These are phyloP conservation scores for Mesembryanthemum crystallinum DNA, from an alignment of 148 eudicot species.

Conservation along the genomic window DNA sequence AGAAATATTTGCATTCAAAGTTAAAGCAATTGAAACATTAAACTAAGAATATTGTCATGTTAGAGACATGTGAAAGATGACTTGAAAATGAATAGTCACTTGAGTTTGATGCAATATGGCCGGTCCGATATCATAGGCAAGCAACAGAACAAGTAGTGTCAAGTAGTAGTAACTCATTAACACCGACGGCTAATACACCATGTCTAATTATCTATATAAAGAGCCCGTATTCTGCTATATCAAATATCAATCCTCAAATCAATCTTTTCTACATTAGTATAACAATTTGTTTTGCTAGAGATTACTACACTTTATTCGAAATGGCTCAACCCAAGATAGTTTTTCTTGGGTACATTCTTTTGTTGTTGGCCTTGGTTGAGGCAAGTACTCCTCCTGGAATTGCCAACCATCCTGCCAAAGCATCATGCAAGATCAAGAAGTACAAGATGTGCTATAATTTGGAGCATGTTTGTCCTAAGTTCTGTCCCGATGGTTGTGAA, in stretches of 20 bases:
- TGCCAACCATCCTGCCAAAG: constrained; percentile 39
- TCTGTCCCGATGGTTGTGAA: constrained; percentile 47
- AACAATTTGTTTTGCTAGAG: not conserved
- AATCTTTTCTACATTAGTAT: not conserved
- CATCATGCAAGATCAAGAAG: constrained; percentile 36
- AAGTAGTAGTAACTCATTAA: not conserved
- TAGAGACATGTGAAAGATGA: not conserved
- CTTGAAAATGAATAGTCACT: not conserved
- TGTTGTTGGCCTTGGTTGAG: constrained; percentile 13
- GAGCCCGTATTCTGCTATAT: not conserved
- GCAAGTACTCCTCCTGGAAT: constrained; percentile 34
- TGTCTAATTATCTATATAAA: not conserved
- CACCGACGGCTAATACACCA: not conserved
- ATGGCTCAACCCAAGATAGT: constrained; percentile 26
- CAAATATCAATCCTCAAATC: not conserved
- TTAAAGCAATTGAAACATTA: not conserved
- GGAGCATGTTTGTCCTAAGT: constrained; percentile 56
- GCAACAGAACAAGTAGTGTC: not conserved
- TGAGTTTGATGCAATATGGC: not conserved
- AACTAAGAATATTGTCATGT: not conserved
- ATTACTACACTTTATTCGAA: not conserved
- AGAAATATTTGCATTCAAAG: too few relatives aligned
- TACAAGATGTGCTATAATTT: constrained; percentile 54
- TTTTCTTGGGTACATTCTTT: constrained; percentile 5
- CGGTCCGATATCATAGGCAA: not conserved